phyloP scores from a whole-genome alignment of 2,329 filamentous ascomycete genomes.

The Aspergillus sp. region DNA sequence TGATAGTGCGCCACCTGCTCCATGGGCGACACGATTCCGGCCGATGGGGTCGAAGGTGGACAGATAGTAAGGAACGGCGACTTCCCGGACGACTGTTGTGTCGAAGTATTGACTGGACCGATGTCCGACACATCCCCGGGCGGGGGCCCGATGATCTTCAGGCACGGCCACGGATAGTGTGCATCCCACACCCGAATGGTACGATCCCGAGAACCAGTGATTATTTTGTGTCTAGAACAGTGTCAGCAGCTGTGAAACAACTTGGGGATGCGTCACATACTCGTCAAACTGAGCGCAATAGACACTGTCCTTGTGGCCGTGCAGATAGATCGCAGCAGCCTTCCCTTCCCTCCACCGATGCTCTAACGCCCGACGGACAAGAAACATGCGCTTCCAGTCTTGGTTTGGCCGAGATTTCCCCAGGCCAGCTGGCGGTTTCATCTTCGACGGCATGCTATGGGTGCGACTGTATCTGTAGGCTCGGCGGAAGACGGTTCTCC shows the following conservation, averaged over 20 bases:
- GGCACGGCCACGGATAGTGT: constrained; percentile 68
- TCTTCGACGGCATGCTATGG: constrained; percentile 24
- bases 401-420: constrained; percentile 51
- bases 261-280: constrained; percentile 40
- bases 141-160: constrained; percentile 73
- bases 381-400: constrained; percentile 80
- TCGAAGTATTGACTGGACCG: constrained; percentile 41
- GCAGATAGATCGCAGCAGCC: constrained; percentile 76
- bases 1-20: constrained; percentile 53
- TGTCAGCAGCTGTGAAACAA: constrained; percentile 23
- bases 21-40: constrained; percentile 40
- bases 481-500: constrained; percentile 52
- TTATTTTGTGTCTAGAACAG: constrained; percentile 69
- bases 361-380: constrained; percentile 65
- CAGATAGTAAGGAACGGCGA: constrained; percentile 41
- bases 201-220: constrained; percentile 89
- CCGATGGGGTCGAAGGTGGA: constrained; percentile 42
- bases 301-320: constrained; percentile 89
- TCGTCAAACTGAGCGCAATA: constrained; percentile 98
- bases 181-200: constrained; percentile 97
- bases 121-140: constrained; percentile 39
- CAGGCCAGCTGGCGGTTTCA: constrained; percentile 45
- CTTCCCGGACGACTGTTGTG: constrained; percentile 29
- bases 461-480: constrained; percentile 41
- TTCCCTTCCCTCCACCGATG: constrained; percentile 69